A percentile compares a stretch with the other conserved stretches of the same genome.
phyloP scores from a whole-genome alignment of 208 protist species.

The Leptomonas seymouri region DNA sequence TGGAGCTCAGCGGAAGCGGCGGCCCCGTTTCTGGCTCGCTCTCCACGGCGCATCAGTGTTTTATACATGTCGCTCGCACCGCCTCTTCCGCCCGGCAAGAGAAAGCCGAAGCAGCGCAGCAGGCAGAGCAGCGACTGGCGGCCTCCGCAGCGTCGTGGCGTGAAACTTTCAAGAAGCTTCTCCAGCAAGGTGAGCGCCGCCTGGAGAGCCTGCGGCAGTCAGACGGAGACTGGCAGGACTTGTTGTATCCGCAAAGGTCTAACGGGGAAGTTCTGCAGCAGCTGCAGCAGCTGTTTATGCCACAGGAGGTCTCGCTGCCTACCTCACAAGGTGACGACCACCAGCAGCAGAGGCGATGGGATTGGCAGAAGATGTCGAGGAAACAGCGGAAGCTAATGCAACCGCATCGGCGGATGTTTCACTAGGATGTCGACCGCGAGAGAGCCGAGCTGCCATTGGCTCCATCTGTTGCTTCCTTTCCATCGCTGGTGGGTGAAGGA shows the following conservation, averaged over 20 bases:
- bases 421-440: background rate
- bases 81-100: constrained; percentile 13
- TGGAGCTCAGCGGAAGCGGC: background rate
- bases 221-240: background rate
- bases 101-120: constrained; percentile 18
- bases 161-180: background rate
- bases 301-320: background rate
- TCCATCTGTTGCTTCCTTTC: background rate
- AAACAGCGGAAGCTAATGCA: background rate
- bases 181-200: background rate
- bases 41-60: constrained; percentile 16
- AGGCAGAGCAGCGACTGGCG: constrained; percentile 25
- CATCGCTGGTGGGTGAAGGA: background rate
- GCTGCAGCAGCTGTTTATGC: constrained; percentile 14
- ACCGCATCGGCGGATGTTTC: background rate
- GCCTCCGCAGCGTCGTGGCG: constrained; percentile 20
- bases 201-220: background rate
- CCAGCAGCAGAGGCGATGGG: background rate
- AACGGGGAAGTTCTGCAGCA: constrained; percentile 7
- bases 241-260: background rate
- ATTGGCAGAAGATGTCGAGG: background rate
- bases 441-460: background rate
- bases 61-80: constrained; percentile 17
- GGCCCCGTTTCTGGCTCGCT: constrained; percentile 1
- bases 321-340: background rate